Conservation (phyloP, 441 rosid species). For the Erodium moschatum region DNA sequence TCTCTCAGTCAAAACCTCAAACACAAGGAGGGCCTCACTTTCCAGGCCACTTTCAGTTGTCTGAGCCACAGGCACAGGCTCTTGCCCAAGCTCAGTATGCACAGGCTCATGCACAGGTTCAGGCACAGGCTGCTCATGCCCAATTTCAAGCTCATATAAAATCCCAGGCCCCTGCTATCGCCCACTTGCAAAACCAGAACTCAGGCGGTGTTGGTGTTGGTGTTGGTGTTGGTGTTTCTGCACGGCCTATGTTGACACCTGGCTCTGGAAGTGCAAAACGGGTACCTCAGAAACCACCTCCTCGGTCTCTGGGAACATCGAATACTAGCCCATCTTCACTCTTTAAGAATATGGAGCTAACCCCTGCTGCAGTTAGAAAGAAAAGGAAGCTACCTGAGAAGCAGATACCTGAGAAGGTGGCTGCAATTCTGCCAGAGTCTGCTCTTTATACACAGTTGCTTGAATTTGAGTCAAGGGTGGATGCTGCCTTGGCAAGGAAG, state of each 20-base stretch:
- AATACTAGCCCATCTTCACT: slow-evolving; percentile 46
- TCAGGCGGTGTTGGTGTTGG: slow-evolving; percentile 28
- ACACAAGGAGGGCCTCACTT: slow-evolving; percentile 54
- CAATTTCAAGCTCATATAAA: slow-evolving; percentile 74
- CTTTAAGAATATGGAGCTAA: slow-evolving; percentile 63
- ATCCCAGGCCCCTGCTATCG: slow-evolving; percentile 46
- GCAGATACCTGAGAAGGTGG: slow-evolving; percentile 77
- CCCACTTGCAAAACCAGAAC: slow-evolving; percentile 43
- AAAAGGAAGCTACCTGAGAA: slow-evolving; percentile 82
- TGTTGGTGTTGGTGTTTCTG: slow-evolving; percentile 47
- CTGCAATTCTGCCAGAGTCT: slow-evolving; percentile 86
- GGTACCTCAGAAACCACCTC: slow-evolving; percentile 58
- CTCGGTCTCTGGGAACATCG: slow-evolving; percentile 66
- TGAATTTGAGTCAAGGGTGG: slow-evolving; percentile 82
- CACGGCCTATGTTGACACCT: slow-evolving; percentile 57
- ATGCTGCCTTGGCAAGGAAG: slow-evolving; percentile 76
- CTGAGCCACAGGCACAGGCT: slow-evolving; percentile 76
- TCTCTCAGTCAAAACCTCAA: slow-evolving; percentile 46
- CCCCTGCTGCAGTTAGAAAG: slow-evolving; percentile 77
- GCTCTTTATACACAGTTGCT: slow-evolving; percentile 88
- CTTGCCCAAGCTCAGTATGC: slow-evolving; percentile 40
- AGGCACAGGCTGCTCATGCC: slow-evolving; percentile 58
- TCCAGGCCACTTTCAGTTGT: slow-evolving; percentile 65
- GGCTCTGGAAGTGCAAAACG: slow-evolving; percentile 52
- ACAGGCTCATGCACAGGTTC: slow-evolving; percentile 42